These are phyloP conservation scores for Aspergillus sp. DNA, from an alignment of 2,329 filamentous ascomycete species.

Conservation along the genomic window DNA sequence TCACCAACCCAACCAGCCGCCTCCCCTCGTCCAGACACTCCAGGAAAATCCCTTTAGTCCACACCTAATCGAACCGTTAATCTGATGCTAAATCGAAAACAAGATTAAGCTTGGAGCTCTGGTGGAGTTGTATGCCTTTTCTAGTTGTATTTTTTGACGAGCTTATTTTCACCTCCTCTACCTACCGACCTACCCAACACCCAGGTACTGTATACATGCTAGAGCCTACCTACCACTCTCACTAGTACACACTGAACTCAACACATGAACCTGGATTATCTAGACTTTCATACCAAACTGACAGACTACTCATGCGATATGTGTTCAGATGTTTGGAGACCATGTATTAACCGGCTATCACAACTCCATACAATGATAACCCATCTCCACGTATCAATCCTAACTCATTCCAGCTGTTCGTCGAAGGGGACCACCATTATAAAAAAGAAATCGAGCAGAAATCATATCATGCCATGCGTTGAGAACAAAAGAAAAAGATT, in stretches of 20 bases:
- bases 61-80: background rate
- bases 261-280: too few relatives aligned
- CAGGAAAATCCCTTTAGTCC: background rate
- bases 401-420: slow-evolving; percentile 2
- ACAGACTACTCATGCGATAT: too few relatives aligned
- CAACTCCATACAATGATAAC: slow-evolving; percentile 18
- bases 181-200: background rate
- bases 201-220: background rate
- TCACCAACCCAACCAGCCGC: background rate
- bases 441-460: slow-evolving; percentile 25
- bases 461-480: slow-evolving; percentile 41
- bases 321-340: background rate
- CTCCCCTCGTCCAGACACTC: background rate
- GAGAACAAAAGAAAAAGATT: slow-evolving; percentile 27
- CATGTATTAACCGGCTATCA: background rate
- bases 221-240: background rate
- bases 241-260: background rate
- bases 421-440: slow-evolving; percentile 24
- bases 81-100: background rate
- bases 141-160: background rate
- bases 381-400: slow-evolving; percentile 10
- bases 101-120: background rate
- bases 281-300: too few relatives aligned
- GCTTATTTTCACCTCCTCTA: background rate
- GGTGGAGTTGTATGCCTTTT: background rate